phyloP scores from a whole-genome alignment of 768 basidiomycete genomes.

The Boletus tylopilopsis region DNA sequence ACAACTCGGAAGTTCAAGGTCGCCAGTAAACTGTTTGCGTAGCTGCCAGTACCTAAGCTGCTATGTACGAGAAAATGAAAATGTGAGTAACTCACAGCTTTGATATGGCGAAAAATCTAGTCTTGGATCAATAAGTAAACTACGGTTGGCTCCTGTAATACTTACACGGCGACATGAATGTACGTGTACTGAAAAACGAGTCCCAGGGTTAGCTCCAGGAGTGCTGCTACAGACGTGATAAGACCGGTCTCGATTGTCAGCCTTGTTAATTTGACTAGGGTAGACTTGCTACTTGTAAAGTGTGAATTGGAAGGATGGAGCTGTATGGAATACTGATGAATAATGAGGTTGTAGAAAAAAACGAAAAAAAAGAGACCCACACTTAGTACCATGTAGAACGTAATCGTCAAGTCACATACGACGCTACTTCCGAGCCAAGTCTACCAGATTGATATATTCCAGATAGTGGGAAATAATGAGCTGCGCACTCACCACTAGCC shows the following conservation, averaged over 20 bases:
- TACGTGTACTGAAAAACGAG: neutral
- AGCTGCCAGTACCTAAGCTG: conserved; percentile 1
- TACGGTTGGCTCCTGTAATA: neutral
- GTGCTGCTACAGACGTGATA: conserved; percentile 16
- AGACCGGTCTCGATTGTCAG: conserved; percentile 25
- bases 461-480: no score
- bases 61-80: neutral
- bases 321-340: conserved; percentile 1
- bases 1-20: conserved; percentile 1
- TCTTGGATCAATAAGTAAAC: neutral
- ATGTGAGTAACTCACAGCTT: conserved; percentile 9
- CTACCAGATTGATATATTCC: neutral
- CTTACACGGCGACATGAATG: conserved; percentile 18
- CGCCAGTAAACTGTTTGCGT: conserved; percentile 18
- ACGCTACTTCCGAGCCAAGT: conserved; percentile 22
- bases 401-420: conserved; percentile 17
- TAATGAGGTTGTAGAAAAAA: neutral
- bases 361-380: neutral
- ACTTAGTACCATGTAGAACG: conserved; percentile 15
- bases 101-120: conserved; percentile 13
- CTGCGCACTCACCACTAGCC: conserved; percentile 7
- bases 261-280: conserved; percentile 10
- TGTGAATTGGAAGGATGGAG: conserved; percentile 7
- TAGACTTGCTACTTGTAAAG: neutral
- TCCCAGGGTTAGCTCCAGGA: conserved; percentile 17